phyloP scores from a whole-genome alignment of 2,329 filamentous ascomycete genomes.

The Chaetomiaceae sp. region DNA sequence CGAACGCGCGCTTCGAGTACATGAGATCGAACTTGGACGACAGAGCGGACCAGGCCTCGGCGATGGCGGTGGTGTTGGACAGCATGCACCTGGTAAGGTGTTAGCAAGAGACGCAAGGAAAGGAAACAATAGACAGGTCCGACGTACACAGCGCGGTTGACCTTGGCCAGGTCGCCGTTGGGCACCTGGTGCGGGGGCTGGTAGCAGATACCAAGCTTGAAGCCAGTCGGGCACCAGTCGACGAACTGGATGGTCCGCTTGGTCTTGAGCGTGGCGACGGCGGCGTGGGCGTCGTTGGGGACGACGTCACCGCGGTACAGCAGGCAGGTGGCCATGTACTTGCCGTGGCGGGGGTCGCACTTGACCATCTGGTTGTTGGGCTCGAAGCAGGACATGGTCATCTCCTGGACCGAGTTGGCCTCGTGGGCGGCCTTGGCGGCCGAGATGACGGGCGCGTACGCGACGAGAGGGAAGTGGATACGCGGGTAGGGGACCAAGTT shows the following conservation, averaged over 20 bases:
- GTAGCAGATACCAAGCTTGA: conserved; percentile 99
- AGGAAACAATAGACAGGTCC: not conserved
- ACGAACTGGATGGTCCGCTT: conserved; percentile 99
- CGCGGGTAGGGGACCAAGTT: conserved; percentile 98
- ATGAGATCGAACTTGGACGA: conserved; percentile 99
- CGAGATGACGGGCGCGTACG: conserved; percentile 91
- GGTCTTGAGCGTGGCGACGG: conserved; percentile 95
- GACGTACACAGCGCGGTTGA: conserved; percentile 94
- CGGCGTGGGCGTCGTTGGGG: conserved; percentile 87
- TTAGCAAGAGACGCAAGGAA: conserved; percentile 28
- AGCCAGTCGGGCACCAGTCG: conserved; percentile 99
- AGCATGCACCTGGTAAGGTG: conserved; percentile 76
- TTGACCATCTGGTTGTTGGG: conserved; percentile 99
- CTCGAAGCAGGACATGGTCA: conserved; percentile 99
- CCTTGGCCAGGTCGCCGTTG: conserved; percentile 95
- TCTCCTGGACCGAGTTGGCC: conserved; percentile 96
- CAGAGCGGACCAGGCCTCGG: conserved; percentile 94
- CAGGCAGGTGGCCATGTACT: conserved; percentile 99
- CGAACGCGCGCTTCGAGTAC: conserved; percentile 99
- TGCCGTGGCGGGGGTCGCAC: conserved; percentile 96
- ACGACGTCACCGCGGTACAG: conserved; percentile 98
- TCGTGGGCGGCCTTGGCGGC: conserved; percentile 95
- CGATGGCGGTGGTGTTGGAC: conserved; percentile 96
- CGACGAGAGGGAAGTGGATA: conserved; percentile 98
- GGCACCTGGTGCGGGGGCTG: conserved; percentile 93